These are phyloP conservation scores for Globisporangium middletonii DNA, from an alignment of 352 stramenopile genomes.

Conservation along the genomic window DNA sequence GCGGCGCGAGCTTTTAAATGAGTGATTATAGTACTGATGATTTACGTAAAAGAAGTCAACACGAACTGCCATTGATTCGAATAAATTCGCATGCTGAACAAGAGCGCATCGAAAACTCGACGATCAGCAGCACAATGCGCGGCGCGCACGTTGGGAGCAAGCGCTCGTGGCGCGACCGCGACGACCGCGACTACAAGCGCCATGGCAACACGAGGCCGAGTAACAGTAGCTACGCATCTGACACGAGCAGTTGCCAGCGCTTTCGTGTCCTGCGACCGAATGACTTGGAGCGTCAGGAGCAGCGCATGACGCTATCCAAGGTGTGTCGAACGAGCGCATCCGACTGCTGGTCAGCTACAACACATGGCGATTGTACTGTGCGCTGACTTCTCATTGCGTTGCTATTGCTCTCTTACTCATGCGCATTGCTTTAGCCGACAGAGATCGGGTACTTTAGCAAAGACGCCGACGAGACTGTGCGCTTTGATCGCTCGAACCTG, in stretches of 20 bases:
- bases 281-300: conserved; percentile 21
- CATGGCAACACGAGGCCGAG: background rate
- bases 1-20: background rate
- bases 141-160: conserved; percentile 1
- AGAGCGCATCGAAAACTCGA: too few species aligned
- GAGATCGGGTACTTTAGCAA: conserved; percentile 72
- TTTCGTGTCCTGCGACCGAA: conserved; percentile 21
- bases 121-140: conserved; percentile 2
- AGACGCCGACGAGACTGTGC: conserved; percentile 28
- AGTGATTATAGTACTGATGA: too few species aligned
- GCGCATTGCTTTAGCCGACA: conserved; percentile 24
- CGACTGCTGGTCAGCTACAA: background rate
- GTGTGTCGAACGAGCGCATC: background rate
- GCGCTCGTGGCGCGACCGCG: conserved; percentile 5
- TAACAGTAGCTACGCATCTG: background rate
- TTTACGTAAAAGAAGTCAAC: background rate
- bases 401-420: background rate
- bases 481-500: conserved; percentile 62
- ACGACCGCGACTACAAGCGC: background rate
- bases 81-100: background rate
- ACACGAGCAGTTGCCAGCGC: conserved; percentile 4
- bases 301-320: conserved; percentile 14
- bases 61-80: background rate
- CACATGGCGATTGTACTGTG: background rate
- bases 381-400: conserved; percentile 4